Percentiles rank a stretch among this genome's conserved stretches.
Conservation (phyloP, 371 early-diverging fungal genomes). For the Rhizomucor miehei region DNA sequence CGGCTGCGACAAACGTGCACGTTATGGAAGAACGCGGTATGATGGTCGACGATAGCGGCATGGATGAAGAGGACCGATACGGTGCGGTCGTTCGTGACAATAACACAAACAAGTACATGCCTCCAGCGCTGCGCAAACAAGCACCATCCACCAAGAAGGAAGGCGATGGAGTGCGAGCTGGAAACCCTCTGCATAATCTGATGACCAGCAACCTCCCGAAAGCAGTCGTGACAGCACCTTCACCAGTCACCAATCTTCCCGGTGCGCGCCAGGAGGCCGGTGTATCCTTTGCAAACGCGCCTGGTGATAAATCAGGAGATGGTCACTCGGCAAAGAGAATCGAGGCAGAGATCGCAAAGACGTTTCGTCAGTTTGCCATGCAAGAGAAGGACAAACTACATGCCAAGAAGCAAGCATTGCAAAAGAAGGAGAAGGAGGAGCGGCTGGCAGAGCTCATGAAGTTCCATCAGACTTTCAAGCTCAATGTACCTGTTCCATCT, state of each 20-base stretch:
- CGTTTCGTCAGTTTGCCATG: conserved; percentile 66
- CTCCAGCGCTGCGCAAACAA: conserved; percentile 75
- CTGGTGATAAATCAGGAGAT: conserved; percentile 22
- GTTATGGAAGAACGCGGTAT: conserved; percentile 92
- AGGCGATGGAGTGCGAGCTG: conserved; percentile 12
- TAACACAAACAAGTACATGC: conserved; percentile 69
- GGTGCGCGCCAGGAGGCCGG: conserved; percentile 19
- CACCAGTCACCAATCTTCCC: conserved; percentile 35
- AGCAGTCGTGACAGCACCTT: conserved; percentile 19
- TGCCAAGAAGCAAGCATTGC: conserved; percentile 69
- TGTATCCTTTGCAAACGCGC: neutral
- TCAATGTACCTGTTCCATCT: conserved; percentile 74
- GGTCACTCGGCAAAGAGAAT: conserved; percentile 36
- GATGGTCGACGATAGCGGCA: conserved; percentile 56
- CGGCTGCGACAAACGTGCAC: conserved; percentile 79
- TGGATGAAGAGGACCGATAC: conserved; percentile 91
- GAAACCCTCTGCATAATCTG: conserved; percentile 31
- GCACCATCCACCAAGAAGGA: conserved; percentile 19
- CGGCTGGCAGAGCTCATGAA: conserved; percentile 76
- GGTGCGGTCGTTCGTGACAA: conserved; percentile 78
- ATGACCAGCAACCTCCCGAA: conserved; percentile 30
- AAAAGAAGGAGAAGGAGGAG: conserved; percentile 74
- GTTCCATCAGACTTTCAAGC: conserved; percentile 74
- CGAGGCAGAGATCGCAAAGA: conserved; percentile 58
- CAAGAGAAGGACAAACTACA: conserved; percentile 82